Evolutionary conservation across 2,329 filamentous ascomycete genomes (phyloP), one percentile per base, ranked within the genome.

Genomic region (Emergomyces pasteurianus): DNA sequence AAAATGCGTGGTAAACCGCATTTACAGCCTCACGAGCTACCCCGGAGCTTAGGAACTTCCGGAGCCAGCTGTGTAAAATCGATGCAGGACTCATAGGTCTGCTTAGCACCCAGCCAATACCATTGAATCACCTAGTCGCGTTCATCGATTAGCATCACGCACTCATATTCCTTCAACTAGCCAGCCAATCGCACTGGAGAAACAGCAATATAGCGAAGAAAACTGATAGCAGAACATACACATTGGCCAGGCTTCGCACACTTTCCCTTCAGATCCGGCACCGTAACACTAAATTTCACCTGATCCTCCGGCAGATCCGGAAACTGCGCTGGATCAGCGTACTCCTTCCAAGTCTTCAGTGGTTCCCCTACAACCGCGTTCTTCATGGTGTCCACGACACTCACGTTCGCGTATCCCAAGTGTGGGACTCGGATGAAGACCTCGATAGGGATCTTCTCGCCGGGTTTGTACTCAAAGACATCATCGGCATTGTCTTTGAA

Each of bases 401-500:
- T 78, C 60, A 80, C 78, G 64, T 81, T 81, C 68, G 78, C 78
- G 58, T 73, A 69, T 62, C 79, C 79, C 58, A 68, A 72, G 69
- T 81, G 79, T 3, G 78, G 77, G 62, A 78, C 77, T 28, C 74
- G 72, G 58, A 81, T 78, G 38, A 71, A 73, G 43, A 80, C 73
- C 42, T 71, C 70, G 58, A 80, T 70, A 66, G 73, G 68, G 58
- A 81, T 71, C 2, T 64, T 69, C 65, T 80, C 68, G n/a, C 78
- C 78, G 3, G 77, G 65, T n/a, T 66, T 79, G 75, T 78, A 84
- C 49, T 70, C 74, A 65, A 81, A 76, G 56, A 84, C 74, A 65
- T 80, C 80, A 64, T 71, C 75, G 63, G 71, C 79, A 73, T 81
- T 81, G 73, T 85, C 83, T 53, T 67, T 76, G 71, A 79, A 82